A percentile compares a stretch with the other conserved stretches of the same genome.
Conservation (phyloP, 768 basidiomycete species). For the Dictyophora rubrovolvata region DNA sequence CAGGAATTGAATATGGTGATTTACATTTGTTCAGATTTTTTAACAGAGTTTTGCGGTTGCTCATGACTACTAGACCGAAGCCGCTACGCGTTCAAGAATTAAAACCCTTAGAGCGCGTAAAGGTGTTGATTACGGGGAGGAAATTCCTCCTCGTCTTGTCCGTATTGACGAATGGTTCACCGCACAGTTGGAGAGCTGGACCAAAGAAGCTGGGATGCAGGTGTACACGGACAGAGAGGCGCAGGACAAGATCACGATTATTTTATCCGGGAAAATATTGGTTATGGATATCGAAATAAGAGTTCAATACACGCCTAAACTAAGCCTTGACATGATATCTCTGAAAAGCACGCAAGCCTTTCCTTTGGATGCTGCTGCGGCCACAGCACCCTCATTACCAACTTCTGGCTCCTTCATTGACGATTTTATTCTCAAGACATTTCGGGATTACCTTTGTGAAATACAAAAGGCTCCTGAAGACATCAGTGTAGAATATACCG, state of each 20-base stretch:
- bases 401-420: constrained; percentile 36
- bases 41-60: constrained; percentile 2
- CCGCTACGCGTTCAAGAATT: constrained; percentile 39
- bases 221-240: constrained; percentile 53
- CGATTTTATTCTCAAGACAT: constrained; percentile 44
- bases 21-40: background rate
- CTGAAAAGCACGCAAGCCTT: constrained; percentile 71
- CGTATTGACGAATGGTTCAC: constrained; percentile 48
- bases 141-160: constrained; percentile 42
- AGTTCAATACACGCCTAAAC: constrained; percentile 21
- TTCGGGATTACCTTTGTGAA: constrained; percentile 50
- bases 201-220: constrained; percentile 59
- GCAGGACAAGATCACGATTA: constrained; percentile 41
- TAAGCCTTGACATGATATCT: constrained; percentile 36
- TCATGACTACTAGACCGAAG: constrained; percentile 36
- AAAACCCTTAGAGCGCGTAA: constrained; percentile 36
- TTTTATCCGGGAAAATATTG: constrained; percentile 70
- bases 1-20: constrained; percentile 46
- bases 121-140: constrained; percentile 49
- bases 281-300: constrained; percentile 67
- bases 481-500: constrained; percentile 46
- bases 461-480: constrained; percentile 42
- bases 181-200: constrained; percentile 50
- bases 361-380: constrained; percentile 26
- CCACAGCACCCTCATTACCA: constrained; percentile 16